phyloP scores from a whole-genome alignment of 768 basidiomycete genomes.

The Clitopilus hobsonii region DNA sequence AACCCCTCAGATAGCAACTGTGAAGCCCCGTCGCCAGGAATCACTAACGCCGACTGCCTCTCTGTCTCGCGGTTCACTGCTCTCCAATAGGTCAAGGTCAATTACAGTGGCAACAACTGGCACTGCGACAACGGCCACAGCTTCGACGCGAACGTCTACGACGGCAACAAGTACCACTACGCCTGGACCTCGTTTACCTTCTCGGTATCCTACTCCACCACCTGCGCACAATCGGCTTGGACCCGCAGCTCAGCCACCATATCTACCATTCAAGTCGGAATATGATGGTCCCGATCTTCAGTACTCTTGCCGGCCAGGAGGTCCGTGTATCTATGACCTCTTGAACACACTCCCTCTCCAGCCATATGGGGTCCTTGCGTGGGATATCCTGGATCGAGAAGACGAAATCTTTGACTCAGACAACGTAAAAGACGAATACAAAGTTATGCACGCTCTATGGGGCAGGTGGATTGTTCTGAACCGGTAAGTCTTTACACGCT shows the following conservation, averaged over 20 bases:
- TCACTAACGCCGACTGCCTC: conserved; percentile 8
- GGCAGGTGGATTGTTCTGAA: conserved; percentile 67
- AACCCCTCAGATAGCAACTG: not conserved
- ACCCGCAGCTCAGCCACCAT: conserved; percentile 47
- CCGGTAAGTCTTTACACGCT: conserved; percentile 34
- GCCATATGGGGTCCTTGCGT: conserved; percentile 59
- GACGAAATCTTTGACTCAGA: conserved; percentile 74
- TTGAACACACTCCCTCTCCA: conserved; percentile 56
- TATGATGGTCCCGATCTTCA: conserved; percentile 41
- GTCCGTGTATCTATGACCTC: conserved; percentile 61
- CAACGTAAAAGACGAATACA: conserved; percentile 69
- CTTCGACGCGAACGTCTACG: not conserved
- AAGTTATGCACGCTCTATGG: conserved; percentile 79
- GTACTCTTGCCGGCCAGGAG: conserved; percentile 64
- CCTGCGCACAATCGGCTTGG: conserved; percentile 40
- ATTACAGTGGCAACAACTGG: conserved; percentile 1
- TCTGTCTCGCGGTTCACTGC: not conserved
- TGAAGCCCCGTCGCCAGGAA: conserved; percentile 4
- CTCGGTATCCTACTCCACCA: conserved; percentile 33
- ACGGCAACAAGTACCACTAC: conserved; percentile 8
- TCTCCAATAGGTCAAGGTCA: conserved; percentile 12
- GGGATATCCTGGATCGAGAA: conserved; percentile 67
- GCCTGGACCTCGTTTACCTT: conserved; percentile 13
- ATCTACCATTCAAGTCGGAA: conserved; percentile 44
- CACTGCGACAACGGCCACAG: conserved; percentile 6